A percentile compares a stretch with the other conserved stretches of the same genome.
phyloP scores from a whole-genome alignment of 2,329 filamentous ascomycete genomes.

The Gremmenia infestans region DNA sequence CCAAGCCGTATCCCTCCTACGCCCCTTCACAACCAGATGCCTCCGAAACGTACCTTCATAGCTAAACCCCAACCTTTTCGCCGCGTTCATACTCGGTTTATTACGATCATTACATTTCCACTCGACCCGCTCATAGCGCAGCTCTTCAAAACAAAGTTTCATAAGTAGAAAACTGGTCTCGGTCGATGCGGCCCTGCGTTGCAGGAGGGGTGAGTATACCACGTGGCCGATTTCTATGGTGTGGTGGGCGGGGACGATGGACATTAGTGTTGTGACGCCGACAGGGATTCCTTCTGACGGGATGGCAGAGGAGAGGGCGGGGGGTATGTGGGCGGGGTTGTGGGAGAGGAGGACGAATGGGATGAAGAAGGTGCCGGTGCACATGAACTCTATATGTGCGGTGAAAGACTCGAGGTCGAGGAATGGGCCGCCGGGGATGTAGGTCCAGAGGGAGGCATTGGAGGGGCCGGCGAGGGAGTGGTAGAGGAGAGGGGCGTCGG shows the following conservation, averaged over 20 bases:
- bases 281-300: conserved; percentile 31
- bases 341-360: conserved; percentile 38
- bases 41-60: conserved; percentile 57
- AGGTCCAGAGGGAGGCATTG: conserved; percentile 36
- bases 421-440: conserved; percentile 37
- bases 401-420: conserved; percentile 28
- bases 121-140: conserved; percentile 53
- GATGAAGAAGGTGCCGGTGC: conserved; percentile 32
- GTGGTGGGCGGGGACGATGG: conserved; percentile 43
- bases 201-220: conserved; percentile 44
- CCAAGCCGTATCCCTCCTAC: conserved; percentile 55
- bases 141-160: conserved; percentile 45
- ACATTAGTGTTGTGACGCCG: conserved; percentile 40
- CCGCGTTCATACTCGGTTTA: conserved; percentile 47
- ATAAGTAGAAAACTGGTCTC: conserved; percentile 55
- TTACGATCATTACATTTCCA: conserved; percentile 62
- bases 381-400: conserved; percentile 22
- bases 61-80: conserved; percentile 51
- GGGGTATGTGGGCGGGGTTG: background rate
- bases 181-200: conserved; percentile 51
- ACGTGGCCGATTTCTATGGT: conserved; percentile 54
- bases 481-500: conserved; percentile 21
- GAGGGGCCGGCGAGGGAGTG: conserved; percentile 13
- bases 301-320: background rate
- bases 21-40: conserved; percentile 55